A percentile compares a stretch with the other conserved stretches of the same genome.
Evolutionary conservation across 2,329 filamentous ascomycete species (phyloP).

Genomic region (Fusarium palustre): DNA sequence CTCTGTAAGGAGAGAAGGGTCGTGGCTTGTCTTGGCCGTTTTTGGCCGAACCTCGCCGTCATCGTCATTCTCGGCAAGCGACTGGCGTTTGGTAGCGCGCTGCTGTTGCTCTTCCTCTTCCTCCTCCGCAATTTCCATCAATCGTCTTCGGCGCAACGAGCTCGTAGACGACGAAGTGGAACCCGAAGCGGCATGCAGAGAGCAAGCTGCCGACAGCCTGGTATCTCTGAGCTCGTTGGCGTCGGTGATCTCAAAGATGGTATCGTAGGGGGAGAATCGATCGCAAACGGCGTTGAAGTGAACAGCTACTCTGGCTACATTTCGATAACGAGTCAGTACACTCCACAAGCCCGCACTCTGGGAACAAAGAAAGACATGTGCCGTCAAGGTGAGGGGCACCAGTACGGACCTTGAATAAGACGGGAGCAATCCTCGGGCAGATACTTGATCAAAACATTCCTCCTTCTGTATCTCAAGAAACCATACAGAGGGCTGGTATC

Average conservation of each 20-base stretch:
- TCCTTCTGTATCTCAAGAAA: constrained; percentile 87
- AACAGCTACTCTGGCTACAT: constrained; percentile 81
- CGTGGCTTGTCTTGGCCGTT: constrained; percentile 48
- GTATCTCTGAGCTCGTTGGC: constrained; percentile 87
- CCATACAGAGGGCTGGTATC: constrained; percentile 92
- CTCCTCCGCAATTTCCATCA: constrained; percentile 95
- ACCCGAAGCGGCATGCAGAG: constrained; percentile 86
- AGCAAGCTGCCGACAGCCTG: constrained; percentile 87
- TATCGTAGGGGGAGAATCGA: constrained; percentile 86
- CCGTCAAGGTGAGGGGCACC: background rate
- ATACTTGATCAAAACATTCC: constrained; percentile 93
- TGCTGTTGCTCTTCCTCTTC: constrained; percentile 79
- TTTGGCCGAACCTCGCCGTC: constrained; percentile 48
- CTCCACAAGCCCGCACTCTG: background rate
- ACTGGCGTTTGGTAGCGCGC: constrained; percentile 68
- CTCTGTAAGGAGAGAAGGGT: constrained; percentile 35
- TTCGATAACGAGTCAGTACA: constrained; percentile 32
- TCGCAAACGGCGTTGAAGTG: constrained; percentile 76
- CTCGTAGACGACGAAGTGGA: constrained; percentile 88
- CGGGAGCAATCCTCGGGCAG: constrained; percentile 91
- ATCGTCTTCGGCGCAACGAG: constrained; percentile 78
- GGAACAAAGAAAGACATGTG: background rate
- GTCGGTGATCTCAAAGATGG: constrained; percentile 79
- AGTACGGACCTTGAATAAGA: constrained; percentile 83
- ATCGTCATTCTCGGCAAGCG: constrained; percentile 63